Evolutionary conservation across 371 early-diverging fungal species (phyloP), one percentile per base, ranked within the genome.

Genomic region (Rhizopus microsporus): DNA sequence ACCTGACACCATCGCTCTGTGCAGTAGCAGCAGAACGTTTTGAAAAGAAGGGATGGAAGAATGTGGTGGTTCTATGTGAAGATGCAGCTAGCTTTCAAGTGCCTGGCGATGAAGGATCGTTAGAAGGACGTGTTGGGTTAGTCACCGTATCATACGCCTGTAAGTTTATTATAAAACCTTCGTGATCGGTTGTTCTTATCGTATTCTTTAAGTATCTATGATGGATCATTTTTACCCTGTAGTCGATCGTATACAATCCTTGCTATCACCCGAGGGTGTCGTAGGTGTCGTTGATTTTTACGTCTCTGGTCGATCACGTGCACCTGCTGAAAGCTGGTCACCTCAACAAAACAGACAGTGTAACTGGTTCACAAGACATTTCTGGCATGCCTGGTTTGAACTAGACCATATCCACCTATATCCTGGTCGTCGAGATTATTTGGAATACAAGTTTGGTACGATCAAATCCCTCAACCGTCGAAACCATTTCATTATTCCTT

Each of bases 131-230:
- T 44, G 80, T 89, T 31, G 85, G 88, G 34, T 64, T 93, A 17
- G 76, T 93, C 30, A 93, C 93, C 50, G 86, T 93, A 82, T 90
- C 89, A 2, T 93, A 93, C 75, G 90, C 93, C n/a, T 80, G 78
- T 72, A 75, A 68, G 69, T 61, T 29, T 8, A n/a, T 9, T 16
- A 2, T 13, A 39, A 33, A 33, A 17, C 38, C 30, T 15, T 42
- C 2, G 33, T 12, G 7, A 43, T 7, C n/a, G 16, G 10, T 17
- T 38, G 4, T 35, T 38, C 35, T n/a, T 33, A 38, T 7, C 39
- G 30, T 10, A 13, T 47, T 16, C 7, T 12, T 15, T 23, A 35
- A 72, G 78, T 93, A 39, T 89, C 92, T 3, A 93, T 93, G 94
- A 90, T 93, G 67, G 91, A 90, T 38, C 63, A 71, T 44, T 90